Evolutionary conservation across 306 rosid genomes (phyloP).

Genomic region (Quercus glauca): DNA sequence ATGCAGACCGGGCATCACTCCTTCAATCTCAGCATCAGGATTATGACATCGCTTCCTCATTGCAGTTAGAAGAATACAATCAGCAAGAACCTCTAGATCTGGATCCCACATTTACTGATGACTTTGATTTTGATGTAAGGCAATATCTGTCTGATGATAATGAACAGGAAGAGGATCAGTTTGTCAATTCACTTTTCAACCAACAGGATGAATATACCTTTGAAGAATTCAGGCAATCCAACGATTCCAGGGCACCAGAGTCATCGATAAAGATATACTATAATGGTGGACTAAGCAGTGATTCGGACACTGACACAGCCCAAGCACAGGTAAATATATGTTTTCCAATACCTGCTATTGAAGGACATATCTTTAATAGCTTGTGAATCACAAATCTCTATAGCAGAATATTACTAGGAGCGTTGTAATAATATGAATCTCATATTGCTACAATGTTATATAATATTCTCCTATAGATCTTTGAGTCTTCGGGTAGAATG

Average conservation of each 20-base stretch:
- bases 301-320: slow-evolving; percentile 32
- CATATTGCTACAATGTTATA: slow-evolving; percentile 1
- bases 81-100: neutral
- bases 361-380: too few relatives aligned
- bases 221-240: slow-evolving; percentile 15
- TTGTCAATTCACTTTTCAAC: neutral
- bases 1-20: neutral
- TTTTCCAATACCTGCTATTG: slow-evolving; percentile 1
- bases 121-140: neutral
- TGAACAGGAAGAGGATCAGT: slow-evolving; percentile 16
- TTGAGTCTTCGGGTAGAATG: slow-evolving; percentile 1
- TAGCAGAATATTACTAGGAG: slow-evolving; percentile 2
- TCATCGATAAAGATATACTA: slow-evolving; percentile 18
- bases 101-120: neutral
- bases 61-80: neutral
- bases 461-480: slow-evolving; percentile 22
- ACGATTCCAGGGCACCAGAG: neutral
- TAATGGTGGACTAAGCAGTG: slow-evolving; percentile 28
- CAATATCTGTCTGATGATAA: too few relatives aligned
- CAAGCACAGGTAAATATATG: slow-evolving; percentile 37
- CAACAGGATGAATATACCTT: neutral
- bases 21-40: neutral
- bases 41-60: neutral
- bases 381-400: neutral
- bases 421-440: slow-evolving; percentile 14